These are phyloP conservation scores for Vaccinium macrocarpon DNA, from an alignment of 148 eudicot species.

Conservation along the genomic window DNA sequence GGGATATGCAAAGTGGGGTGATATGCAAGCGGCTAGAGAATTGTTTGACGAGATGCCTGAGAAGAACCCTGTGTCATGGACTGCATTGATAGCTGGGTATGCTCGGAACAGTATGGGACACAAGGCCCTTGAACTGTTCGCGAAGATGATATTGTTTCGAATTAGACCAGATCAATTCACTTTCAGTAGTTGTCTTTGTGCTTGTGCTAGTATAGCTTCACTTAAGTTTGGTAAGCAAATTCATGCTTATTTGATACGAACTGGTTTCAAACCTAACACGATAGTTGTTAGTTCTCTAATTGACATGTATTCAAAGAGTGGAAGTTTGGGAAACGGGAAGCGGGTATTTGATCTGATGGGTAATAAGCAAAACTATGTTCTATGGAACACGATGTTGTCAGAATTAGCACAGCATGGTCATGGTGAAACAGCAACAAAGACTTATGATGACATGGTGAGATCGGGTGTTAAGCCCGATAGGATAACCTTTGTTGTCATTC, in stretches of 20 bases:
- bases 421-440: constrained; percentile 43
- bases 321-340: constrained; percentile 46
- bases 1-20: constrained; percentile 69
- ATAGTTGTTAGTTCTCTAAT: constrained; percentile 71
- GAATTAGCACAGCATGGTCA: constrained; percentile 75
- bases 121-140: constrained; percentile 50
- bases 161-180: constrained; percentile 68
- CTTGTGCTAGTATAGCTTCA: constrained; percentile 56
- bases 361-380: constrained; percentile 47
- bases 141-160: constrained; percentile 42
- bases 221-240: constrained; percentile 65
- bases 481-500: constrained; percentile 54
- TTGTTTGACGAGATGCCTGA: constrained; percentile 70
- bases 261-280: constrained; percentile 47
- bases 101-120: constrained; percentile 53
- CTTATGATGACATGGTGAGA: constrained; percentile 53
- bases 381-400: constrained; percentile 76
- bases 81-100: constrained; percentile 74
- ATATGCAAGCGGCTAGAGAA: constrained; percentile 62
- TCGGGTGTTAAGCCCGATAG: constrained; percentile 55
- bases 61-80: constrained; percentile 75
- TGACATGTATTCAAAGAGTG: constrained; percentile 85
- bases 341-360: constrained; percentile 42
- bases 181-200: constrained; percentile 59
- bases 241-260: constrained; percentile 53